phyloP scores from a whole-genome alignment of 805 yeast species.

The Gaillardinia entomophila region DNA sequence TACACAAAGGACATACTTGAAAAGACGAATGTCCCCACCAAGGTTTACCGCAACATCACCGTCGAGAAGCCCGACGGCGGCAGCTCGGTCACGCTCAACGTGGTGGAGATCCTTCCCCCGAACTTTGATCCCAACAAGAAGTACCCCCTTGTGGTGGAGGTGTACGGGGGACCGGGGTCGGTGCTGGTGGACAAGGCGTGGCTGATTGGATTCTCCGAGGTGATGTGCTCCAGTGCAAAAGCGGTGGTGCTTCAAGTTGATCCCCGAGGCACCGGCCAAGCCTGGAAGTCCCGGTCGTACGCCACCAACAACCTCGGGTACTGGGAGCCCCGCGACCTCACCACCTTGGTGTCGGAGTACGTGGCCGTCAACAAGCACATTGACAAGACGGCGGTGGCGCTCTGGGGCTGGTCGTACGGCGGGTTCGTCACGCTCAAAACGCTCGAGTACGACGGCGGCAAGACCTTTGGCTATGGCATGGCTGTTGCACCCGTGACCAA shows the following conservation, averaged over 20 bases:
- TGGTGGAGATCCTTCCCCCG: conserved; percentile 60
- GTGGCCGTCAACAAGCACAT: conserved; percentile 41
- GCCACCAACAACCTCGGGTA: conserved; percentile 57
- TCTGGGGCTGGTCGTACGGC: conserved; percentile 91
- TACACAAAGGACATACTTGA: conserved; percentile 12
- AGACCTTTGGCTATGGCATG: conserved; percentile 57
- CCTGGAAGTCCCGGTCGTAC: conserved; percentile 59
- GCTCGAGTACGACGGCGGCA: conserved; percentile 58
- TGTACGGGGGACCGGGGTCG: conserved; percentile 82
- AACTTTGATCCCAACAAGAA: conserved; percentile 39
- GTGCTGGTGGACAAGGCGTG: conserved; percentile 47
- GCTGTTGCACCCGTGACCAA: conserved; percentile 84
- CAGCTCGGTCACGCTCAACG: conserved; percentile 32
- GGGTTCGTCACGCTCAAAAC: conserved; percentile 75
- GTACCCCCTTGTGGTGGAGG: conserved; percentile 62
- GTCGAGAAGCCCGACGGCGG: conserved; percentile 27
- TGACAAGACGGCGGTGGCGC: conserved; percentile 50
- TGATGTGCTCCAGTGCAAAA: conserved; percentile 50
- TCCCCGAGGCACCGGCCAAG: conserved; percentile 82
- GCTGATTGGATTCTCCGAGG: conserved; percentile 51
- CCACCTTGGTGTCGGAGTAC: conserved; percentile 44
- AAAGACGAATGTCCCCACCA: conserved; percentile 47
- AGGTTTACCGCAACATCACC: conserved; percentile 25
- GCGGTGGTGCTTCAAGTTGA: conserved; percentile 64
- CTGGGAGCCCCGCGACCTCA: conserved; percentile 73